phyloP scores from a whole-genome alignment of 2,329 filamentous ascomycete genomes.

The Diaporthe destruens region DNA sequence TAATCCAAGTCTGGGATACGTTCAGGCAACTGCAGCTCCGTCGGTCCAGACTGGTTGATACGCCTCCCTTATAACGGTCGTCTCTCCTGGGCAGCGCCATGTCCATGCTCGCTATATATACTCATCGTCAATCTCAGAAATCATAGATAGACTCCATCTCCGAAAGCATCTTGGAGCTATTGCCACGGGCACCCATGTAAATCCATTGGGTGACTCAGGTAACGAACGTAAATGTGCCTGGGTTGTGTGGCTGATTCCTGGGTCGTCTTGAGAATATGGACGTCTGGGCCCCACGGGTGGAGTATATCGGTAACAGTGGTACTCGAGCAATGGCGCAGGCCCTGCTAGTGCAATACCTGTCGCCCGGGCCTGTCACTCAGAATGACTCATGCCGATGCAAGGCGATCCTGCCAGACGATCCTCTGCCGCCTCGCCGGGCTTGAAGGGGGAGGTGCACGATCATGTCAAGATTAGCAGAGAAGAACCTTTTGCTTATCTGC shows the following conservation, averaged over 20 bases:
- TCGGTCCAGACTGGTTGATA: background rate
- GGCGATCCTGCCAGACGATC: background rate
- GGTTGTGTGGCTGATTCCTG: background rate
- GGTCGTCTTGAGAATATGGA: background rate
- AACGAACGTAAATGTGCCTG: background rate
- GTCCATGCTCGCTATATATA: background rate
- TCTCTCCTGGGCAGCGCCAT: background rate
- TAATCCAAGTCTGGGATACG: background rate
- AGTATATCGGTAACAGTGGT: background rate
- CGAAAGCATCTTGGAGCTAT: background rate
- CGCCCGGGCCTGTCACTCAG: background rate
- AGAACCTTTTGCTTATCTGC: background rate
- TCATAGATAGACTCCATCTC: background rate
- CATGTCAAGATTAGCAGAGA: background rate
- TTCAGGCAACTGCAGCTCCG: background rate
- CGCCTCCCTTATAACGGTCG: fast-evolving
- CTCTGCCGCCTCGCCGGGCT: background rate
- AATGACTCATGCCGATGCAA: conserved; percentile 32
- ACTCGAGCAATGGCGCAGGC: fast-evolving
- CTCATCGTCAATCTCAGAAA: background rate
- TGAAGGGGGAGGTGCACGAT: background rate
- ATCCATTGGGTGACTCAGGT: conserved; percentile 24
- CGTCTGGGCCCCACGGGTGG: background rate
- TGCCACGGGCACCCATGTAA: background rate
- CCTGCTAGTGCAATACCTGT: background rate